Conservation (phyloP, 2,329 filamentous ascomycete genomes). For the Scorias spongiosa region DNA sequence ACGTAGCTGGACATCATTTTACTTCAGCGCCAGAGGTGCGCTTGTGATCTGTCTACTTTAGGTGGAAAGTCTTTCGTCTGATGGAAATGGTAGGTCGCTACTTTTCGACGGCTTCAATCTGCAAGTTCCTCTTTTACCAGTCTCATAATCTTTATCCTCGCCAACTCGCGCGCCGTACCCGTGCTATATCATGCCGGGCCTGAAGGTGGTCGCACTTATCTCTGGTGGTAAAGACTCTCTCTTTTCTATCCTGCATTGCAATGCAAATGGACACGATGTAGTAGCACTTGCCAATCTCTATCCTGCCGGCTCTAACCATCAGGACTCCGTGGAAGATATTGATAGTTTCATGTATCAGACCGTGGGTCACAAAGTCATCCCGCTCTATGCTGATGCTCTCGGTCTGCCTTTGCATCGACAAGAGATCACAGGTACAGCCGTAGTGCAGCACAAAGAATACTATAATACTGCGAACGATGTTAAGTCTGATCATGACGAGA, state of each 20-base stretch:
- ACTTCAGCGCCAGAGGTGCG: not conserved
- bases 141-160: too few relatives aligned
- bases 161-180: too few relatives aligned
- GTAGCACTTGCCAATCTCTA: conserved; percentile 83
- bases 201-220: conserved; percentile 77
- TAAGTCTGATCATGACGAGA: conserved; percentile 50
- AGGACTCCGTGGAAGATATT: conserved; percentile 42
- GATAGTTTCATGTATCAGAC: conserved; percentile 99
- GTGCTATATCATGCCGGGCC: conserved; percentile 11
- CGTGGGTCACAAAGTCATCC: conserved; percentile 74
- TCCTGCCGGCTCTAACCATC: conserved; percentile 30
- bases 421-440: conserved; percentile 55
- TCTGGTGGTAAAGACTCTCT: conserved; percentile 97
- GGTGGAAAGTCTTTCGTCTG: not conserved
- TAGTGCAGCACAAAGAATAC: conserved; percentile 62
- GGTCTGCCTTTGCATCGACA: conserved; percentile 71
- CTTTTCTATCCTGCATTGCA: conserved; percentile 80
- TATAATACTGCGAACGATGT: conserved; percentile 10
- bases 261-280: conserved; percentile 68
- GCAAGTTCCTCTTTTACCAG: too few relatives aligned
- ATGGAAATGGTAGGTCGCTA: not conserved
- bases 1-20: conserved; percentile 8
- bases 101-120: too few relatives aligned
- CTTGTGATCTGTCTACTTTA: not conserved
- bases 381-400: conserved; percentile 67